phyloP scores from a whole-genome alignment of 2,329 filamentous ascomycete species.

The Aspergillus aculeatus region DNA sequence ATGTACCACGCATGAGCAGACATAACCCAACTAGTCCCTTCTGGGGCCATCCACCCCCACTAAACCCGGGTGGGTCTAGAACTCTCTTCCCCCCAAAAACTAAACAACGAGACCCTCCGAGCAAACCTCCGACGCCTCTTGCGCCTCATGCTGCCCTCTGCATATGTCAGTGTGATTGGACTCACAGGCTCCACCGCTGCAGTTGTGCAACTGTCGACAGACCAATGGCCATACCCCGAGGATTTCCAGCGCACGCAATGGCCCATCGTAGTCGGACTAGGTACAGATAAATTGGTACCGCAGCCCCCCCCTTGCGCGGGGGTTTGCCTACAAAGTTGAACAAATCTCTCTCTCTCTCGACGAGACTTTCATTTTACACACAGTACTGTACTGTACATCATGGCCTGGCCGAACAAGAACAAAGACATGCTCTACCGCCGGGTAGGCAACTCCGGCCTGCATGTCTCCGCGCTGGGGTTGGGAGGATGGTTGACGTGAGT shows the following conservation, averaged over 20 bases:
- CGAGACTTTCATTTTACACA: neutral
- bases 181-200: neutral
- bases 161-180: slow-evolving; percentile 3
- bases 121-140: slow-evolving; percentile 19
- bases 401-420: slow-evolving; percentile 28
- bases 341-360: too few relatives aligned
- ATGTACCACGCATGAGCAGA: too few relatives aligned
- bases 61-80: neutral
- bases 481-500: slow-evolving; percentile 46
- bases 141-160: neutral
- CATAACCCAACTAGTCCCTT: neutral
- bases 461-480: slow-evolving; percentile 70
- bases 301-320: neutral
- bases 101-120: slow-evolving; percentile 19
- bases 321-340: neutral
- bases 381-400: neutral
- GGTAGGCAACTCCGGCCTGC: slow-evolving; percentile 68
- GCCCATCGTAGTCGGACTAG: neutral
- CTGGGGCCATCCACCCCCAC: neutral
- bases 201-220: neutral
- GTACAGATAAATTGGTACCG: slow-evolving; percentile 7
- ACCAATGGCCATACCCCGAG: neutral
- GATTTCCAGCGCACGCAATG: neutral
- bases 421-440: slow-evolving; percentile 67
- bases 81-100: neutral